These are phyloP conservation scores for Pseudogymnoascus sp. DNA, from an alignment of 2,329 filamentous ascomycete species.

Conservation along the genomic window DNA sequence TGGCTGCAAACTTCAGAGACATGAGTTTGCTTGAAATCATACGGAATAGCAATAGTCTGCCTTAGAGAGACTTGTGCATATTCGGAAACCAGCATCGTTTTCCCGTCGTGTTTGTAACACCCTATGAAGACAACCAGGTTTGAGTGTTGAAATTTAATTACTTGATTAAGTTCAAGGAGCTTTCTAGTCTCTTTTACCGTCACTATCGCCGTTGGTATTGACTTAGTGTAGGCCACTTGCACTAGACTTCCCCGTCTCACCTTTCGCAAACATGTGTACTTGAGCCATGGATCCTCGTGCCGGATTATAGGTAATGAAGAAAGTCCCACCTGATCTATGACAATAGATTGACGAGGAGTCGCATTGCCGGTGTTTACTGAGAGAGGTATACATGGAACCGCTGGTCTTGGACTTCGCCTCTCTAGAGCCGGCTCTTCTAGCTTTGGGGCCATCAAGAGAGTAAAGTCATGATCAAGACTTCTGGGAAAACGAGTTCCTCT, in stretches of 20 bases:
- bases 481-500: neutral
- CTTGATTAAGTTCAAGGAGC: neutral
- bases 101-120: neutral
- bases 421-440: neutral
- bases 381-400: neutral
- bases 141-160: neutral
- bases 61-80: neutral
- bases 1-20: neutral
- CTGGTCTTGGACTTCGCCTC: neutral
- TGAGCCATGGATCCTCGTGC: neutral
- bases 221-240: neutral
- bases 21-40: neutral
- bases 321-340: neutral
- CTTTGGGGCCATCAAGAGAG: neutral
- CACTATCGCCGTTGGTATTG: neutral
- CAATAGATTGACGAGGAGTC: neutral
- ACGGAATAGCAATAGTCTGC: neutral
- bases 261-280: neutral
- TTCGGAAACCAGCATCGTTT: neutral
- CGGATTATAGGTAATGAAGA: neutral
- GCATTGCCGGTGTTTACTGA: neutral
- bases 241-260: neutral
- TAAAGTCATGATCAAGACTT: neutral
- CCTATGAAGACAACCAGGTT: neutral
- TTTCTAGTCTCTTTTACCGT: neutral